Base-by-base conservation (phyloP, 2,329 filamentous ascomycete genomes). In the Xylaria sp. region DNA sequence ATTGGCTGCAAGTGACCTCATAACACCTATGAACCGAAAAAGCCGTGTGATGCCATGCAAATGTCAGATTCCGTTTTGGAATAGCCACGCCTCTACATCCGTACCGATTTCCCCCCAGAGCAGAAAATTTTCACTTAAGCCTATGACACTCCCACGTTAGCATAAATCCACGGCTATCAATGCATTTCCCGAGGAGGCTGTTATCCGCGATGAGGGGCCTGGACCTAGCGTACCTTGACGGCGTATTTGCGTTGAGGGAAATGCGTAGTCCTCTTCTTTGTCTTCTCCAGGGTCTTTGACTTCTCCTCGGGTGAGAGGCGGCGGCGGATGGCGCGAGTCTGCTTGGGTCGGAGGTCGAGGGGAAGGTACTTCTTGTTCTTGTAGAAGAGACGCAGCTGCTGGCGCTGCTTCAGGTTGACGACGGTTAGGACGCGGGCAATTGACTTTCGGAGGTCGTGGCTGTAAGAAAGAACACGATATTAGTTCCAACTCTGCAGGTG, bases 321-420 rank as follows among this genome's bases (percentile, higher is more conserved):
- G 86, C 96, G 92, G 79, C 95, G 93, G 84, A 98, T 96, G 79
- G 94, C 95, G 77, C 95, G 94, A 79, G 95, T 99, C 87, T 95
- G 89, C 92, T 98, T 98, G 80, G 93, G 83, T 83, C 95, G 92
- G 86, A 99, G 94, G 83, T 99, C 96, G 80, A 99, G 92, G 71
- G 95, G 95, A 71, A 93, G 84, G 89, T 97, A 97, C 88, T 97
- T 98, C 92, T 98, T 98, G 90, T 91, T 91, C 89, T 97, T 96
- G 90, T 99, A 99, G 91, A 98, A 98, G 74, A 98, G 87, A 77
- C 94, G 93, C 77, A 99, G 92, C 86, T 98, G 94, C 73, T 92
- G 87, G 82, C 96, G 91, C 87, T 99, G 95, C 89, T 96, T 98
- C 84, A 93, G 91, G 89, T 98, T 99, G 90, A 99, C 97, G 86